Evolutionary conservation across 169 alveolate species (phyloP).

Genomic region (Eimeria nieschulzi): DNA sequence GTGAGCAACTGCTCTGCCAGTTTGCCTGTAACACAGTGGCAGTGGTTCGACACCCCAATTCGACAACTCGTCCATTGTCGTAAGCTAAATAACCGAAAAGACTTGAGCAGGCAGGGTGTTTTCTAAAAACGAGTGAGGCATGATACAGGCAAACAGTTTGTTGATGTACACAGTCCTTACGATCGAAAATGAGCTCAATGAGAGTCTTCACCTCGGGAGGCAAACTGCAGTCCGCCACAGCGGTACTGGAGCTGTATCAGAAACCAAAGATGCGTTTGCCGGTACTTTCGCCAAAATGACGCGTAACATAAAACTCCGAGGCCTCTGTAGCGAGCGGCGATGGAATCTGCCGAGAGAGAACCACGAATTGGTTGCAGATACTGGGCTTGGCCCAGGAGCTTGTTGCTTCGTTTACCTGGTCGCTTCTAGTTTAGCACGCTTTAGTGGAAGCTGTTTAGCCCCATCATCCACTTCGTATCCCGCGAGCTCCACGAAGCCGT

Average conservation of each 20-base stretch:
- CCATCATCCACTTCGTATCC: slow-evolving; percentile 48
- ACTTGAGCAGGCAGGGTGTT: too few relatives aligned
- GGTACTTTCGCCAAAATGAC: background rate
- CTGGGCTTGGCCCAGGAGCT: background rate
- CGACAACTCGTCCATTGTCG: too few relatives aligned
- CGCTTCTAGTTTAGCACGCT: slow-evolving; percentile 50
- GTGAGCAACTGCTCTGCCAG: slow-evolving; percentile 52
- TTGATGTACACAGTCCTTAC: slow-evolving; percentile 8
- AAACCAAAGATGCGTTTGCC: background rate
- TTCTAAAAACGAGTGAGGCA: too few relatives aligned
- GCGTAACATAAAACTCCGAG: too few relatives aligned
- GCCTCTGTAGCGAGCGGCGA: too few relatives aligned
- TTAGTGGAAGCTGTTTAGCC: slow-evolving; percentile 17
- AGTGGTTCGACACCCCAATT: too few relatives aligned
- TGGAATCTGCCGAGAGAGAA: too few relatives aligned
- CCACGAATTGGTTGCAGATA: background rate
- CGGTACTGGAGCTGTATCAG: slow-evolving; percentile 57
- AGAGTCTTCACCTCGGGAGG: slow-evolving; percentile 55
- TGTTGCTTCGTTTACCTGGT: slow-evolving; percentile 4
- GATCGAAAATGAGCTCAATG: slow-evolving; percentile 60
- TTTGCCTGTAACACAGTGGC: slow-evolving; percentile 22
- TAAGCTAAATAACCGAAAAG: too few relatives aligned
- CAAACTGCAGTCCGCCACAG: slow-evolving; percentile 53
- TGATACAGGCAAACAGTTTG: too few relatives aligned
- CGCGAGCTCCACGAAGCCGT: slow-evolving; percentile 61